Base-by-base conservation (phyloP, 1,284 basidiomycete genomes). In the Peniophora sp. region DNA sequence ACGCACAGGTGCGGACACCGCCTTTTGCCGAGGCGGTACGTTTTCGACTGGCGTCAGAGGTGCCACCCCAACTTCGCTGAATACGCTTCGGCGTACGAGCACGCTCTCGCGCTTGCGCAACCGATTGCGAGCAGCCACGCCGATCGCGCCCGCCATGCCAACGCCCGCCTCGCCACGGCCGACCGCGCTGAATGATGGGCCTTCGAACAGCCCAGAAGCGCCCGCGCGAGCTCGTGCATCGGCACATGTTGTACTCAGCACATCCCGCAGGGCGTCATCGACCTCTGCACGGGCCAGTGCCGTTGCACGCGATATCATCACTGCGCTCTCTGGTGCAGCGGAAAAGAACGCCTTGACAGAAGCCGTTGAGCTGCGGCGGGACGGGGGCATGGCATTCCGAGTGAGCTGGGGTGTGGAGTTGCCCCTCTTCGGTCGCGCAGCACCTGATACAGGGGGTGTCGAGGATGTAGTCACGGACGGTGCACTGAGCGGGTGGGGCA, bases 301-400 rank as follows among this genome's bases (percentile, higher is more conserved):
- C 6, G 89, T 85, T 9, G 83, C 81, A 9, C 89, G 81, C 36
- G 86, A 70, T 46, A 89, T 75, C 2, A 79, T 81, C 23, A 80
- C 74, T 11, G 73, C 68, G 50, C 82, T 78, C 20, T 75, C 66
- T 3, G 67, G 55, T 50, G 71, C 60, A 16, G 75, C 71, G 1
- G 72, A 62, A 55, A 81, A 80, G 44, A 81, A 74, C 6, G 71
- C 69, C 59, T 77, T 82, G 51, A 81, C 72, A 20, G 82, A 84
- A 6, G 71, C 67, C 10, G 77, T 70, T 2, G 81, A 85, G 32
- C 79, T 78, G 51, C 78, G 75, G 49, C 79, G 75, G 62, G 72
- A 75, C 2, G 74, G 66, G 11, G 64, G 53, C 53, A 57, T 48
- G 53, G 27, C 12, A 32, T 5, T 32, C 6, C 27, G 27, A 12